Evolutionary conservation across 2,329 filamentous ascomycete genomes (phyloP).

Genomic region (Apiospora arundinis): DNA sequence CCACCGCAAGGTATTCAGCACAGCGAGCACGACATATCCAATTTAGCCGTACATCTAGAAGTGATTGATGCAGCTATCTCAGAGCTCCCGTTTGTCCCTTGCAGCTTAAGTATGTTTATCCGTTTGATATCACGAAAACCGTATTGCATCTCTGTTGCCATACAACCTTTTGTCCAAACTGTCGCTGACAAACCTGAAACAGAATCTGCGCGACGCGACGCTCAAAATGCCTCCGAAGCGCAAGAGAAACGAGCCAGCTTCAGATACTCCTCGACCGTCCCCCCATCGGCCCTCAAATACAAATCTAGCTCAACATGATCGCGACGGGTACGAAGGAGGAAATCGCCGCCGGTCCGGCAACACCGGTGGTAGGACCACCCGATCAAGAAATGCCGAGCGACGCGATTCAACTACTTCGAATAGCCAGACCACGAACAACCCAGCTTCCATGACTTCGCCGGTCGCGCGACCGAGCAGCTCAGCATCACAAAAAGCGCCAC

Average conservation of each 20-base stretch:
- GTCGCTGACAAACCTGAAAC: slow-evolving; percentile 34
- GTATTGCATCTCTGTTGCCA: not conserved
- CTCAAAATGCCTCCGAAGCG: slow-evolving; percentile 63
- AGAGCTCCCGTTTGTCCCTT: not conserved
- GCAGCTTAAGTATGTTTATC: slow-evolving; percentile 8
- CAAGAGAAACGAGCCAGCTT: slow-evolving; percentile 61
- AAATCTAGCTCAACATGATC: slow-evolving; percentile 62
- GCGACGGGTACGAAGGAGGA: slow-evolving; percentile 52
- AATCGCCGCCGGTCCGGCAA: slow-evolving; percentile 46
- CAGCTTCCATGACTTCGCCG: slow-evolving; percentile 41
- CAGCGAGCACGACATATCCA: not conserved
- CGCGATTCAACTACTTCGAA: slow-evolving; percentile 52
- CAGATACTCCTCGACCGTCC: slow-evolving; percentile 61
- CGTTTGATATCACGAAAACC: slow-evolving; percentile 7
- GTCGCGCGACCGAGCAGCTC: slow-evolving; percentile 45
- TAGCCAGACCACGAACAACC: slow-evolving; percentile 23
- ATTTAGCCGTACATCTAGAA: not conserved
- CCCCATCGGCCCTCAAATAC: slow-evolving; percentile 68
- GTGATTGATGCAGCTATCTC: slow-evolving; percentile 12
- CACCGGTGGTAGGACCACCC: slow-evolving; percentile 51
- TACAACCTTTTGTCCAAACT: not conserved
- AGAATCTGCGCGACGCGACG: slow-evolving; percentile 25
- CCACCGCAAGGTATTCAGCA: slow-evolving; percentile 12
- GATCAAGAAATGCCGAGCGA: slow-evolving; percentile 52
- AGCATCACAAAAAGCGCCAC: slow-evolving; percentile 42